phyloP scores from a whole-genome alignment of 2,329 filamentous ascomycete species.

The Diaporthe vexans region DNA sequence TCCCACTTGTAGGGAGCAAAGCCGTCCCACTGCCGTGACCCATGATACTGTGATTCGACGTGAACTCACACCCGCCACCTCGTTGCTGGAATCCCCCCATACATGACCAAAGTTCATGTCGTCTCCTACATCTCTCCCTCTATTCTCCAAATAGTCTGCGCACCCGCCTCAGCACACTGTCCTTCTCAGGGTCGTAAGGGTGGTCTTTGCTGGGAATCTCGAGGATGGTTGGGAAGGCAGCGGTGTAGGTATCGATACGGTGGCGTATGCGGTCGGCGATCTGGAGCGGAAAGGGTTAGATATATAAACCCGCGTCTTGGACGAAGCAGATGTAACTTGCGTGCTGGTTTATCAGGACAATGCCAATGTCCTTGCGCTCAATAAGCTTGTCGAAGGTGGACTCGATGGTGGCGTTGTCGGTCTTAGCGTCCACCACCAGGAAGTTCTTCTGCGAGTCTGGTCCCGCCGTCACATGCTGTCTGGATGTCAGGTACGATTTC shows the following conservation, averaged over 20 bases:
- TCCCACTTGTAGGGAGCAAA: neutral
- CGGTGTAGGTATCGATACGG: constrained; percentile 90
- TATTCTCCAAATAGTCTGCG: constrained; percentile 77
- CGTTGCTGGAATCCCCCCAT: neutral
- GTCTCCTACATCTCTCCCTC: constrained; percentile 15
- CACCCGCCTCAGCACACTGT: constrained; percentile 94
- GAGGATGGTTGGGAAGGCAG: constrained; percentile 94
- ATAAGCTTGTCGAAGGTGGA: constrained; percentile 91
- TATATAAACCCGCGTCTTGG: neutral
- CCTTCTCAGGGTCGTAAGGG: constrained; percentile 98
- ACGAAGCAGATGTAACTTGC: constrained; percentile 63
- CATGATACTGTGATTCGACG: neutral
- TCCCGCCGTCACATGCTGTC: constrained; percentile 88
- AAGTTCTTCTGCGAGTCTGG: constrained; percentile 97
- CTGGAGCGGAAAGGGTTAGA: constrained; percentile 60
- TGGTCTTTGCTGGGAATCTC: constrained; percentile 99
- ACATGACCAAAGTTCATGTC: neutral
- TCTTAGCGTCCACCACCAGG: constrained; percentile 95
- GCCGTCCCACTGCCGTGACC: neutral
- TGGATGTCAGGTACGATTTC: constrained; percentile 35
- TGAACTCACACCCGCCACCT: too few relatives aligned
- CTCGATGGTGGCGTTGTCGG: constrained; percentile 89
- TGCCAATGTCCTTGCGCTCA: constrained; percentile 95
- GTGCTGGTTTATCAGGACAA: constrained; percentile 97
- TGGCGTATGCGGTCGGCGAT: constrained; percentile 94